Conservation (phyloP, 176 grass and related monocot genomes). For the Olyra latifolia region DNA sequence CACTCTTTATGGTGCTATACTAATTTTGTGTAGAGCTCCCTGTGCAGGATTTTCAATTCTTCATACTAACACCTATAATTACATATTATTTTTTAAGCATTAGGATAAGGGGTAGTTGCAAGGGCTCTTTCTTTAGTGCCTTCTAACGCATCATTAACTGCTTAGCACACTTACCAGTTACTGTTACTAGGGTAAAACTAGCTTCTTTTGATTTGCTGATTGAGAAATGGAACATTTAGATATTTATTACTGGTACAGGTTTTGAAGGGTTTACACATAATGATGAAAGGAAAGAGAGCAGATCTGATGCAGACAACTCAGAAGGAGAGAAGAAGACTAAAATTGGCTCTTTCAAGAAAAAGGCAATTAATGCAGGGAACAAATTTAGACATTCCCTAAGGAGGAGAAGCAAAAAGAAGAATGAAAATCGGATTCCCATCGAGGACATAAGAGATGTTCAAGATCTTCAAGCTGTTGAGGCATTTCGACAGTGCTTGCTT, state of each 20-base stretch:
- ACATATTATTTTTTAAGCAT: neutral
- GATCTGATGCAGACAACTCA: constrained; percentile 77
- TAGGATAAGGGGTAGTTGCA: neutral
- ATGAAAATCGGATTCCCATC: constrained; percentile 48
- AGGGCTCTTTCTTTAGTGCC: constrained; percentile 3
- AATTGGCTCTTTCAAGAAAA: constrained; percentile 86
- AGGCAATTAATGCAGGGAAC: constrained; percentile 77
- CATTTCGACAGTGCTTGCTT: constrained; percentile 65
- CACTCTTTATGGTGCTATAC: neutral
- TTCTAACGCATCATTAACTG: neutral
- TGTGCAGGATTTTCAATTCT: neutral
- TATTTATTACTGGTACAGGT: constrained; percentile 41
- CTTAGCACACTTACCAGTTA: neutral
- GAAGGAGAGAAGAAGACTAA: constrained; percentile 86
- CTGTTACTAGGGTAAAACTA: neutral
- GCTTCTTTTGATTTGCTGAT: constrained; percentile 16
- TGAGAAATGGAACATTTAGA: constrained; percentile 21
- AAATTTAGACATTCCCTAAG: constrained; percentile 95
- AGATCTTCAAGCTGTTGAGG: constrained; percentile 79
- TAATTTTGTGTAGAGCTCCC: neutral
- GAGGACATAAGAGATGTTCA: constrained; percentile 75
- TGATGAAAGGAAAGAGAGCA: constrained; percentile 72
- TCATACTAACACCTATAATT: neutral
- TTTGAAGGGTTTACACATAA: constrained; percentile 60
- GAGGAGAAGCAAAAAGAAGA: constrained; percentile 80